phyloP scores from a whole-genome alignment of 2,329 filamentous ascomycete species.

The Neonectria coccinea region DNA sequence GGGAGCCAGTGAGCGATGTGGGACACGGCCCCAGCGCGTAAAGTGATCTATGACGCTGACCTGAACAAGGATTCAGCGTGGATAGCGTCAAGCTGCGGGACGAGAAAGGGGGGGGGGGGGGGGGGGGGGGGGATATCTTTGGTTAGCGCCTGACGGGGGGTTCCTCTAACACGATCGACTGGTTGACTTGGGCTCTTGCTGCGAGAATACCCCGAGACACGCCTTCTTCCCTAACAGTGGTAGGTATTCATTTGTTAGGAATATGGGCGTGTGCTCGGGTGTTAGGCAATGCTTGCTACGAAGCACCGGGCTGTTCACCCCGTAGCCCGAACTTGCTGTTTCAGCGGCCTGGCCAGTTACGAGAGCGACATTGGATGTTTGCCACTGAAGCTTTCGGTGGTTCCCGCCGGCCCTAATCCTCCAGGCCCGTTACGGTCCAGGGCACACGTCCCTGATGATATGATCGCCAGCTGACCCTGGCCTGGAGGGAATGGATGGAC shows the following conservation, averaged over 20 bases:
- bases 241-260: not conserved
- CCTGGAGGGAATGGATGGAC: not conserved
- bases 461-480: slow-evolving; percentile 3
- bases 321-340: not conserved
- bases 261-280: not conserved
- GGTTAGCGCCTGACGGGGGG: slow-evolving; percentile 19
- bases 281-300: not conserved
- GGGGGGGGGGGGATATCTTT: slow-evolving; percentile 15
- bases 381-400: slow-evolving; percentile 1
- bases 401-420: not conserved
- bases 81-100: slow-evolving; percentile 15
- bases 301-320: not conserved
- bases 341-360: not conserved
- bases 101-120: slow-evolving; percentile 25
- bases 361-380: not conserved
- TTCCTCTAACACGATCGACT: slow-evolving; percentile 17
- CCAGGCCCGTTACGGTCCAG: not conserved
- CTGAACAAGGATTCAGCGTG: slow-evolving; percentile 24
- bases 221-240: not conserved
- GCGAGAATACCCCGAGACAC: not conserved
- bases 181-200: not conserved
- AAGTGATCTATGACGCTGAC: slow-evolving; percentile 34
- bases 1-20: not conserved
- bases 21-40: slow-evolving; percentile 26
- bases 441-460: not conserved